These are phyloP conservation scores for Paraphaeosphaeria sporulosa DNA, from an alignment of 2,329 filamentous ascomycete species.

Conservation along the genomic window DNA sequence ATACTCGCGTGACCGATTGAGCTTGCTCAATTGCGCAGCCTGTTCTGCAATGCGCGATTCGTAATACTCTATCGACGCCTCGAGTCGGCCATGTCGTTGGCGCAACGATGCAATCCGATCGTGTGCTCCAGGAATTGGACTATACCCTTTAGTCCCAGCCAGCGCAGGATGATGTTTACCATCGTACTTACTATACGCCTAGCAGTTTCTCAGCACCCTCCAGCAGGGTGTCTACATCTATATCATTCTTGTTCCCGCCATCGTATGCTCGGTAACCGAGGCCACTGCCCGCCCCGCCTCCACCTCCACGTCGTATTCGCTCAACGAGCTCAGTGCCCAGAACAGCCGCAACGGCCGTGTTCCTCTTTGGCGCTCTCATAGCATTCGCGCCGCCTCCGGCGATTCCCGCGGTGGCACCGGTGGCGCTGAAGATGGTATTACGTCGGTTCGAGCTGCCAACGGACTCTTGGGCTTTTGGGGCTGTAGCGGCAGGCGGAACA, in stretches of 20 bases:
- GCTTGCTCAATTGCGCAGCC: slow-evolving; percentile 72
- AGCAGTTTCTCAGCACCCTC: slow-evolving; percentile 90
- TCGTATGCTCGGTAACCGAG: slow-evolving; percentile 53
- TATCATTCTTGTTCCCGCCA: slow-evolving; percentile 67
- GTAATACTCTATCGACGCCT: slow-evolving; percentile 78
- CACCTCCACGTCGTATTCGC: slow-evolving; percentile 71
- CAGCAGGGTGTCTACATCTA: slow-evolving; percentile 86
- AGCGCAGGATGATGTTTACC: neutral
- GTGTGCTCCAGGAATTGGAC: slow-evolving; percentile 76
- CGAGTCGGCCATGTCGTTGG: slow-evolving; percentile 73
- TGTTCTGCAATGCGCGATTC: slow-evolving; percentile 82
- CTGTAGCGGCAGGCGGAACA: slow-evolving; percentile 72
- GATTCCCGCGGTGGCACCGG: slow-evolving; percentile 41
- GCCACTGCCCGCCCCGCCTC: slow-evolving; percentile 60
- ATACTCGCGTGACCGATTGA: slow-evolving; percentile 69
- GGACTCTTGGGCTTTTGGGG: slow-evolving; percentile 56
- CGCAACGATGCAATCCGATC: slow-evolving; percentile 79
- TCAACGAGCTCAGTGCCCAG: slow-evolving; percentile 87
- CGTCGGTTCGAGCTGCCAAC: slow-evolving; percentile 52
- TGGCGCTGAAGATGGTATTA: slow-evolving; percentile 58
- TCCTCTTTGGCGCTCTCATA: slow-evolving; percentile 67
- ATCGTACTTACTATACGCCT: slow-evolving; percentile 72
- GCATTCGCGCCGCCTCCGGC: slow-evolving; percentile 49
- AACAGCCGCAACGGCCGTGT: slow-evolving; percentile 88
- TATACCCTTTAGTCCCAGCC: slow-evolving; percentile 36